Percentiles rank a stretch among this genome's conserved stretches.
These are phyloP conservation scores for Mycena citricolor DNA, from an alignment of 1,284 basidiomycete species.

Conservation along the genomic window DNA sequence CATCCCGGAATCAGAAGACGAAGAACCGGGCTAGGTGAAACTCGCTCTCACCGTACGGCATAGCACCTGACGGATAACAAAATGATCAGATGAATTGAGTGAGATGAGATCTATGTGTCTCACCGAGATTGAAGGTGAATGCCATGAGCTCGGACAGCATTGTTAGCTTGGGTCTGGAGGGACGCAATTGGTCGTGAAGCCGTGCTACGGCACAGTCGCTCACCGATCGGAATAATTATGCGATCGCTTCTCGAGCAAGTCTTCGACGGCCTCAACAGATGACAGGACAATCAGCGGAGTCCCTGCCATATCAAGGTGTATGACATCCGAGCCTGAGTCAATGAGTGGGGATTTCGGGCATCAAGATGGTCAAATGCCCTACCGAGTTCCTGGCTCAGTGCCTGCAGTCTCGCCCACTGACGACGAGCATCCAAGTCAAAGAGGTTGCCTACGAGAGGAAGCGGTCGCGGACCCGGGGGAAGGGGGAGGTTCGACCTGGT, in stretches of 20 bases:
- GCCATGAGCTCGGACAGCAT: slow-evolving; percentile 29
- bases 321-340: slow-evolving; percentile 37
- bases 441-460: slow-evolving; percentile 35
- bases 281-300: slow-evolving; percentile 40
- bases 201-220: slow-evolving; percentile 10
- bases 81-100: too few species aligned
- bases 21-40: too few species aligned
- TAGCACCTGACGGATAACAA: too few species aligned
- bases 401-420: slow-evolving; percentile 28
- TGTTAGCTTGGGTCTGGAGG: slow-evolving; percentile 6
- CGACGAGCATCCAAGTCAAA: slow-evolving; percentile 23
- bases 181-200: not conserved
- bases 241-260: slow-evolving; percentile 41
- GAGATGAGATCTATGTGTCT: too few species aligned
- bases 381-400: slow-evolving; percentile 19
- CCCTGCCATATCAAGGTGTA: slow-evolving; percentile 37
- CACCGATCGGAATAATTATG: slow-evolving; percentile 42
- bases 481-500: slow-evolving; percentile 27
- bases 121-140: slow-evolving; percentile 24
- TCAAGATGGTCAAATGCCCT: not conserved
- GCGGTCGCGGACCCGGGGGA: slow-evolving; percentile 35
- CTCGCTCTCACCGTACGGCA: too few species aligned
- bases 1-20: too few species aligned
- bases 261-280: slow-evolving; percentile 34
- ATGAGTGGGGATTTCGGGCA: not conserved